phyloP scores from a whole-genome alignment of 176 grass and related monocot species.

The Phoenix roebelenii region DNA sequence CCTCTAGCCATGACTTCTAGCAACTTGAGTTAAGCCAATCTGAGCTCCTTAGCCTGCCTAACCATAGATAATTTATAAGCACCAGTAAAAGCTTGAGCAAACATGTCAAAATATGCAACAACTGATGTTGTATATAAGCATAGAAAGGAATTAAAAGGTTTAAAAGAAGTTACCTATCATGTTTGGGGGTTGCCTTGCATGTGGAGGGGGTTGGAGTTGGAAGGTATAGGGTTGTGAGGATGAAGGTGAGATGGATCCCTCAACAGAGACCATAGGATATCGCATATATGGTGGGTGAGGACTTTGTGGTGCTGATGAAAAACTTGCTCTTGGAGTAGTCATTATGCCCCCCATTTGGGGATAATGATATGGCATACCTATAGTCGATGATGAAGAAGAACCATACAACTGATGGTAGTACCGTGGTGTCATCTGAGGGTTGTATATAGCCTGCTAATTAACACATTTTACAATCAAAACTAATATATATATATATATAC shows the following conservation, averaged over 20 bases:
- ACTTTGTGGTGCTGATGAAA: slow-evolving; percentile 34
- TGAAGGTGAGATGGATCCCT: slow-evolving; percentile 32
- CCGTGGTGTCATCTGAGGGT: slow-evolving; percentile 44
- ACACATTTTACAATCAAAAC: not conserved
- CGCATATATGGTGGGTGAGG: slow-evolving; percentile 30
- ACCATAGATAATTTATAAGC: too few species aligned
- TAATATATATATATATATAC: not conserved
- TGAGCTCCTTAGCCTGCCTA: too few species aligned
- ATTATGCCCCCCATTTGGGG: slow-evolving; percentile 34
- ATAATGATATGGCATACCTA: slow-evolving; percentile 40
- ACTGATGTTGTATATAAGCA: too few species aligned
- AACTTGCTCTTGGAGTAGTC: slow-evolving; percentile 31
- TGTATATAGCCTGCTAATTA: slow-evolving; percentile 50
- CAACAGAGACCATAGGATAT: slow-evolving; percentile 24
- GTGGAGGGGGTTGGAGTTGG: slow-evolving; percentile 64
- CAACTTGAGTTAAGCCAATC: too few species aligned
- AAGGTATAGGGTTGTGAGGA: slow-evolving; percentile 49
- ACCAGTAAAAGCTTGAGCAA: too few species aligned
- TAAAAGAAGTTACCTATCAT: slow-evolving; percentile 28
- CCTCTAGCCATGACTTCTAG: too few species aligned
- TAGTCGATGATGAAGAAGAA: slow-evolving; percentile 34
- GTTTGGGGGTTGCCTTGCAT: slow-evolving; percentile 37
- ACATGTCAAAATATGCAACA: too few species aligned
- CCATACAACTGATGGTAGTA: slow-evolving; percentile 71
- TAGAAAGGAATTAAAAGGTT: not conserved